Conservation (phyloP, 2,329 filamentous ascomycete genomes). For the Cordyceps pruinosa region DNA sequence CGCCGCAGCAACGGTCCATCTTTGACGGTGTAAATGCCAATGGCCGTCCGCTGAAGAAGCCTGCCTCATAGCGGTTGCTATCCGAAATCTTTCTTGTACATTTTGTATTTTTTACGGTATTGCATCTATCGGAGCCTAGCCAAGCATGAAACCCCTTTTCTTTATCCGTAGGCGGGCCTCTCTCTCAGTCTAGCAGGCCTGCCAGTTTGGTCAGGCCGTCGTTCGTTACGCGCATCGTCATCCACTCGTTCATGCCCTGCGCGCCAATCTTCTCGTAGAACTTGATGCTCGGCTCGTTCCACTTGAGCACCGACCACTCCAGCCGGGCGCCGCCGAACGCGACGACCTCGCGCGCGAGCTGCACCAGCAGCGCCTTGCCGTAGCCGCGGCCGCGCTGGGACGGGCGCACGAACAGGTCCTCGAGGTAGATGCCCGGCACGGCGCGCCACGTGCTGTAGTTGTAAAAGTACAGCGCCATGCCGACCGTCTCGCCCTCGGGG, state of each 20-base stretch:
- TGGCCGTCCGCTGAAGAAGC: conserved; percentile 16
- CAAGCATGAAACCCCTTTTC: not conserved
- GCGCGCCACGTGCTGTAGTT: conserved; percentile 93
- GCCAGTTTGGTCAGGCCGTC: conserved; percentile 57
- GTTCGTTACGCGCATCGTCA: conserved; percentile 67
- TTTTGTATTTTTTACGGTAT: not conserved
- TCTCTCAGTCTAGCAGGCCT: conserved; percentile 25
- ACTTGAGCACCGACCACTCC: conserved; percentile 88
- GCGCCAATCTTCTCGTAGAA: conserved; percentile 76
- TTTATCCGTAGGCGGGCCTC: not conserved
- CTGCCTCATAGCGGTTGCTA: not conserved
- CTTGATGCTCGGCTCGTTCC: conserved; percentile 84
- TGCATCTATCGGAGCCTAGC: conserved; percentile 1
- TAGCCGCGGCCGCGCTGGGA: conserved; percentile 69
- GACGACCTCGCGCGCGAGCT: conserved; percentile 72
- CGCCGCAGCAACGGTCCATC: conserved; percentile 32
- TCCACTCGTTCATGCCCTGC: conserved; percentile 61
- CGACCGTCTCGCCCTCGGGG: conserved; percentile 45
- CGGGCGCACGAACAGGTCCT: conserved; percentile 80
- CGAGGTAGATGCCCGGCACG: conserved; percentile 83
- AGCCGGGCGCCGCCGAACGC: conserved; percentile 66
- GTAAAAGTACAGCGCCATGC: conserved; percentile 88
- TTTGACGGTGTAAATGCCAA: conserved; percentile 39
- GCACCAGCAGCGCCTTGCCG: conserved; percentile 66
- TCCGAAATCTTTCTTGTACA: not conserved